Evolutionary conservation across 202 grass and related monocot species (phyloP), one percentile per base, ranked within the genome.

Genomic region (Hordeum pubiflorum): DNA sequence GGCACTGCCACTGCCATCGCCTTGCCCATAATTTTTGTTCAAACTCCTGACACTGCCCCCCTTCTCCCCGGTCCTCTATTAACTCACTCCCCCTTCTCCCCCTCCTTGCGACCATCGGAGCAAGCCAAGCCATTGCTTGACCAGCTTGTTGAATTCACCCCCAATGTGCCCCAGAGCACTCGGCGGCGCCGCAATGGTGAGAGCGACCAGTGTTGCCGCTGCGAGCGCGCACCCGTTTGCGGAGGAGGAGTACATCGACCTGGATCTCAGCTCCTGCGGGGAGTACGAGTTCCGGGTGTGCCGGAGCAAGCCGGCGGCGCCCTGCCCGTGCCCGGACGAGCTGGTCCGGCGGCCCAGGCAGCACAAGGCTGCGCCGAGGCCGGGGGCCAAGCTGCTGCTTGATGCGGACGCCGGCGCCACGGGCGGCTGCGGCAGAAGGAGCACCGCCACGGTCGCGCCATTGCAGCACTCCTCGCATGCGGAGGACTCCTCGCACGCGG

Each of bases 201-300:
- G 77, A 50, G 21, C 10, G 18, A 58, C 20, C 9, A 12, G 4
- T 8, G 41, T 9, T 29, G 27, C 27, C 27, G 27, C 27, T 38
- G 43, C 86, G 0, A 48, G 63, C 7, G 84, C 73, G 31, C 79
- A 26, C 9, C 80, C 39, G 57, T 91, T 87, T 10, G 73, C 41
- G 15, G 89, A 87, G 61, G 89, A 91, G 73, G 89, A 91, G 13
- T 91, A 84, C 82, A 91, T 91, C 82, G 89, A 91, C 85, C 82
- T 91, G 82, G 85, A 91, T 82, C 59, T 91, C 85, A 88, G 81
- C 38, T 87, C 89, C 2, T 67, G 75, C 69, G 69, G 75, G 33
- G 83, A 79, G 60, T 56, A 82, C 39, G 79, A 82, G 79, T 82
- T 89, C 68, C 79, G 52, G 52, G 74, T 79, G 79, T 17, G 83